Evolutionary conservation across 2,329 filamentous ascomycete genomes (phyloP), one percentile per base, ranked within the genome.

Genomic region (Zelopaecilomyces penicillatus): DNA sequence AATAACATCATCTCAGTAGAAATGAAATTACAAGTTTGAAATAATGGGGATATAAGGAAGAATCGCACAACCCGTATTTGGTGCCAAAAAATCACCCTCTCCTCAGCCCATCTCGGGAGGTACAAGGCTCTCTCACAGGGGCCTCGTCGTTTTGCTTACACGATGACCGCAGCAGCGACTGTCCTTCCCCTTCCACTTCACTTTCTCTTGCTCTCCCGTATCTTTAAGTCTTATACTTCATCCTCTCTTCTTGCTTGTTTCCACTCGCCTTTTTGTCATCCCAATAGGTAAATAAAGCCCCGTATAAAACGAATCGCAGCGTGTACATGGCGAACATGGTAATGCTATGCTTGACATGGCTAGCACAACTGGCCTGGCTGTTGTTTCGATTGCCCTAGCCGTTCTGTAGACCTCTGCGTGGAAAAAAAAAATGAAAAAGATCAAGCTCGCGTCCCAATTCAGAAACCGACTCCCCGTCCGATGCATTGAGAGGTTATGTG

Each of bases 391-490:
- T 30, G 39, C 38, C 39, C 34, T 33, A 28, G 34, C 39, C 44
- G 37, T 39, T 41, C 37, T 37, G 37, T 44, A 42, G 41, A 30
- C 42, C 35, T 45, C 43, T 43, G 42, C 39, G 35, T 44, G 29
- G 43, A 48, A 44, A 54, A 50, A 47, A 42, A 46, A 50, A 49
- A 50, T 46, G 41, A 43, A 37, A 44, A 50, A 33, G 52, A 50
- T 50, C 50, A 54, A 54, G 48, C 50, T 44, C 44, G 47, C 52
- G 54, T 53, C 50, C 57, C 53, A 60, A 60, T 56, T 56, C 55
- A 63, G 57, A 65, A 59, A 56, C 59, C 58, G 60, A 65, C 62
- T 65, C 64, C 59, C 57, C 59, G 48, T 61, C 59, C 61, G 52
- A 64, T 67, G 65, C 64, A 62, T 54, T 58, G 54, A 58, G 58